These are phyloP conservation scores for Fusarium sp. DNA, from an alignment of 2,329 filamentous ascomycete genomes.

Conservation along the genomic window DNA sequence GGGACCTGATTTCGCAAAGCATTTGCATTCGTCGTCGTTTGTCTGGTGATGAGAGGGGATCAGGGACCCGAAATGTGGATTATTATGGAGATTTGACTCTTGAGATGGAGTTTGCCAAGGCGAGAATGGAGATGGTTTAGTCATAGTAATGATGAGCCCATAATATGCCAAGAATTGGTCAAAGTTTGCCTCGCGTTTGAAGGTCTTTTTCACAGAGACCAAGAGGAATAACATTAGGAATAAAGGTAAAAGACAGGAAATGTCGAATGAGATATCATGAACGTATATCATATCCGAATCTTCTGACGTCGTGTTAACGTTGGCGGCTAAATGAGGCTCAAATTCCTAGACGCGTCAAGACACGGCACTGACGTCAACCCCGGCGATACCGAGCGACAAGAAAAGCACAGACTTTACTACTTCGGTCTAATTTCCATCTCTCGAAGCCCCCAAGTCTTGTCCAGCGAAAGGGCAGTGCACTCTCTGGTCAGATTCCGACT, in stretches of 20 bases:
- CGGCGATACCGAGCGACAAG: slow-evolving; percentile 20
- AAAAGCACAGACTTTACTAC: slow-evolving; percentile 6
- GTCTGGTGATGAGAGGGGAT: slow-evolving; percentile 22
- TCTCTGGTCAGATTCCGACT: slow-evolving; percentile 15
- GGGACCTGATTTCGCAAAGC: background rate
- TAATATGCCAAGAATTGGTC: slow-evolving; percentile 6
- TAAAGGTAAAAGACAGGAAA: no score
- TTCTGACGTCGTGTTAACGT: slow-evolving; percentile 6
- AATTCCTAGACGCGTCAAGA: background rate
- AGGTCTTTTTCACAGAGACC: background rate
- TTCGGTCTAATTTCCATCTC: slow-evolving; percentile 23
- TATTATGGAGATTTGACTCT: slow-evolving; percentile 15
- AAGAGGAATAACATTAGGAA: no score
- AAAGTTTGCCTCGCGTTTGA: background rate
- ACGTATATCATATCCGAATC: no score
- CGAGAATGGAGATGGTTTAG: slow-evolving; percentile 19
- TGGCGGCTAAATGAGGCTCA: slow-evolving; percentile 28
- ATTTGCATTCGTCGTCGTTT: background rate
- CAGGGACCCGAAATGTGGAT: slow-evolving; percentile 22
- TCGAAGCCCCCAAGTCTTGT: background rate
- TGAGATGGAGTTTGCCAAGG: slow-evolving; percentile 19
- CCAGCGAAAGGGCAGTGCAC: background rate
- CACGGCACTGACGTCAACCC: slow-evolving; percentile 20
- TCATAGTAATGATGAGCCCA: slow-evolving; percentile 23
- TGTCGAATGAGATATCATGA: no score